These are phyloP conservation scores for Fusarium denticulatum DNA, from an alignment of 2,329 filamentous ascomycete species.

Conservation along the genomic window DNA sequence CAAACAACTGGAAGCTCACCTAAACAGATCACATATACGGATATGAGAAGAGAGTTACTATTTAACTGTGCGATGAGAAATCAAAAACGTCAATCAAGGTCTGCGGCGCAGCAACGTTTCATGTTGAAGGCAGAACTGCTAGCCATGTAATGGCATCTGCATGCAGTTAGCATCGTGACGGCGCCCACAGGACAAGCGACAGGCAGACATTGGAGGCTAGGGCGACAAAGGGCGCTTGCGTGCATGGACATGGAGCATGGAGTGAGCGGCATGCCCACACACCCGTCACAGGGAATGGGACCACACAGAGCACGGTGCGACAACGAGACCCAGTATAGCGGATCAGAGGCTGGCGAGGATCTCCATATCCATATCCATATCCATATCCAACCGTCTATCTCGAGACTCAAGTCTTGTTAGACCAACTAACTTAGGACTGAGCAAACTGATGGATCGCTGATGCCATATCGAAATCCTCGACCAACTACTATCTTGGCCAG, in stretches of 20 bases:
- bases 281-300: constrained; percentile 31
- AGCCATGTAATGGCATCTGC: constrained; percentile 32
- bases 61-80: background rate
- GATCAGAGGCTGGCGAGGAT: constrained; percentile 33
- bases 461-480: background rate
- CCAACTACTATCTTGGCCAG: background rate
- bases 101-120: constrained; percentile 32
- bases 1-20: background rate
- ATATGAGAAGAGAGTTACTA: background rate
- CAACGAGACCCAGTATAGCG: constrained; percentile 41
- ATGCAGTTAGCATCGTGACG: constrained; percentile 35
- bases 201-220: background rate
- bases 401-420: background rate
- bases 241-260: constrained; percentile 8
- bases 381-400: background rate
- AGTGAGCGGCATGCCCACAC: constrained; percentile 15
- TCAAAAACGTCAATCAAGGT: background rate
- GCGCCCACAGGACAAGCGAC: constrained; percentile 19
- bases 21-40: background rate
- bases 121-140: constrained; percentile 33
- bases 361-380: constrained; percentile 1
- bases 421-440: background rate
- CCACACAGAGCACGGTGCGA: constrained; percentile 39
- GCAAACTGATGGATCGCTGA: background rate
- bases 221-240: constrained; percentile 23